These are phyloP conservation scores for Nyssa sinensis DNA, from an alignment of 148 eudicot genomes.

Conservation along the genomic window DNA sequence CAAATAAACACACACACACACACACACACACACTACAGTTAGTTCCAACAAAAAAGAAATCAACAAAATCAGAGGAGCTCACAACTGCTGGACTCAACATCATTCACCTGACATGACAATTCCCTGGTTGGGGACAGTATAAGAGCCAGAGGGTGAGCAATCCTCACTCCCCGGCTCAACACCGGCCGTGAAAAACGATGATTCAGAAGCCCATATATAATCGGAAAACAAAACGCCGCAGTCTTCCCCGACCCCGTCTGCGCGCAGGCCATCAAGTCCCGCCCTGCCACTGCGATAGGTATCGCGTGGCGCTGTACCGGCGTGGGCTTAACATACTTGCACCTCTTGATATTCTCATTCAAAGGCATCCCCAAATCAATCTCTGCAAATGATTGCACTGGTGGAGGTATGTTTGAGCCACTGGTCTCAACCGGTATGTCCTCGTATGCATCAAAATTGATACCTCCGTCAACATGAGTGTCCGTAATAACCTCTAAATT, in stretches of 20 bases:
- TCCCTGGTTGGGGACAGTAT: conserved; percentile 81
- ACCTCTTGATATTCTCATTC: conserved; percentile 61
- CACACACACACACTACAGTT: no score
- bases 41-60: conserved; percentile 11
- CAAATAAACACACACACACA: neutral
- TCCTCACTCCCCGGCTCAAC: conserved; percentile 7
- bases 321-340: conserved; percentile 73
- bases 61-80: neutral
- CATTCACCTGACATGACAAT: conserved; percentile 67
- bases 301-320: conserved; percentile 75
- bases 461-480: conserved; percentile 9
- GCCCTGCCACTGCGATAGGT: conserved; percentile 60
- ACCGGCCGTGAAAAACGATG: neutral
- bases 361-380: conserved; percentile 51
- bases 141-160: conserved; percentile 58
- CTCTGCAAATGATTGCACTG: conserved; percentile 46
- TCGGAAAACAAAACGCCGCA: conserved; percentile 86
- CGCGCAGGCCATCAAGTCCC: conserved; percentile 92
- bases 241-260: conserved; percentile 90
- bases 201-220: conserved; percentile 54
- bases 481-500: conserved; percentile 30
- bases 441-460: conserved; percentile 61
- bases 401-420: conserved; percentile 51
- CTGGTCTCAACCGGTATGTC: conserved; percentile 57
- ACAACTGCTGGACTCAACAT: neutral